These are phyloP conservation scores for Phylloporus scabripes DNA, from an alignment of 768 basidiomycete genomes.

Conservation along the genomic window DNA sequence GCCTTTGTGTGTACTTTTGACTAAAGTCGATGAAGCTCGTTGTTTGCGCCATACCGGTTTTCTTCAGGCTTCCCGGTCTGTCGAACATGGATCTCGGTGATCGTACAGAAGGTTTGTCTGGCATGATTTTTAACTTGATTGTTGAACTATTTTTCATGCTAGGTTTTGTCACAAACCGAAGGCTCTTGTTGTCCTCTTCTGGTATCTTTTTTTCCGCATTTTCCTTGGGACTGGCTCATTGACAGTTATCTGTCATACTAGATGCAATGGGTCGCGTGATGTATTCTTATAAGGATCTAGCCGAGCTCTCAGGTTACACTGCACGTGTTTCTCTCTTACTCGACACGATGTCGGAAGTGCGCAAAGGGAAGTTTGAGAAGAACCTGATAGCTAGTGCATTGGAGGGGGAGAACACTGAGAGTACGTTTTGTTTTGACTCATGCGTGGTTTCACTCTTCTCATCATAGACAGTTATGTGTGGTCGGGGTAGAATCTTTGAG, in stretches of 20 bases:
- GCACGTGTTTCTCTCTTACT: slow-evolving; percentile 83
- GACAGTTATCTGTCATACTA: slow-evolving; percentile 19
- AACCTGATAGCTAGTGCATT: slow-evolving; percentile 71
- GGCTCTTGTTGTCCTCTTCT: slow-evolving; percentile 82
- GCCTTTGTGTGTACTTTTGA: background rate
- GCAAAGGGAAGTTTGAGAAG: slow-evolving; percentile 83
- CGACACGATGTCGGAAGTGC: slow-evolving; percentile 86
- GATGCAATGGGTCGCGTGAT: slow-evolving; percentile 95
- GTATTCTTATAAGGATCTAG: slow-evolving; percentile 96
- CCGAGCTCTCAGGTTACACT: slow-evolving; percentile 95
- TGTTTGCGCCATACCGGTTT: slow-evolving; percentile 91
- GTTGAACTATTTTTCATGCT: background rate
- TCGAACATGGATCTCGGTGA: slow-evolving; percentile 66
- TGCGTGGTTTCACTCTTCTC: background rate
- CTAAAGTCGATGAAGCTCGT: slow-evolving; percentile 47
- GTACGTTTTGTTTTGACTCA: slow-evolving; percentile 42
- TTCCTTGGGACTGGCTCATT: slow-evolving; percentile 1
- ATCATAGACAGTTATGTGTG: slow-evolving; percentile 57
- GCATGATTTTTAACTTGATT: background rate
- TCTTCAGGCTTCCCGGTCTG: slow-evolving; percentile 78
- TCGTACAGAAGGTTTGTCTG: slow-evolving; percentile 73
- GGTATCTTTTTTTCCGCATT: slow-evolving; percentile 37
- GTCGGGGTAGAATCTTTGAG: slow-evolving; percentile 73
- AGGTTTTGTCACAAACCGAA: slow-evolving; percentile 97
- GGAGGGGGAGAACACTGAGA: slow-evolving; percentile 66